A percentile compares a stretch with the other conserved stretches of the same genome.
These are phyloP conservation scores for Verticillium zaregamsianum DNA, from an alignment of 2,329 filamentous ascomycete genomes.

Conservation along the genomic window DNA sequence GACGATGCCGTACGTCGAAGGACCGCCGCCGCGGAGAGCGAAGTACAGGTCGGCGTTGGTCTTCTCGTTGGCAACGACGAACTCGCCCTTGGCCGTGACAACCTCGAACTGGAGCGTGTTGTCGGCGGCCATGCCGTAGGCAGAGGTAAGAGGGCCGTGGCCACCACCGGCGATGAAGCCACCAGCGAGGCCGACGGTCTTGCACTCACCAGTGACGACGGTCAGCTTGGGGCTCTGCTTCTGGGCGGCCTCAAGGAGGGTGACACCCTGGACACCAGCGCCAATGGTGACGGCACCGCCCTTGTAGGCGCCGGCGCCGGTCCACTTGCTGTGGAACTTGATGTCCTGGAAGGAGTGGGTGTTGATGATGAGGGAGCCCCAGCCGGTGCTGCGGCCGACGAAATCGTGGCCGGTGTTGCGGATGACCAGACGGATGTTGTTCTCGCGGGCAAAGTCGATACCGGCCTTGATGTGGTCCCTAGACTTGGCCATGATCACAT, in stretches of 20 bases:
- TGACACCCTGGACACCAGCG: conserved; percentile 45
- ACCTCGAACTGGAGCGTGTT: conserved; percentile 42
- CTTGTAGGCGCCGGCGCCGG: conserved; percentile 32
- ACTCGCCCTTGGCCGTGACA: conserved; percentile 38
- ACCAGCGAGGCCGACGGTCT: conserved; percentile 55
- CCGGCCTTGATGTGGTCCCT: conserved; percentile 22
- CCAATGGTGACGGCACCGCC: conserved; percentile 50
- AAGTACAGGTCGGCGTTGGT: conserved; percentile 52
- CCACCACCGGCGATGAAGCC: conserved; percentile 58
- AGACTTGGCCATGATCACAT: conserved; percentile 20
- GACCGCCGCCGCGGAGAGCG: conserved; percentile 51
- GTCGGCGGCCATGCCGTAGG: conserved; percentile 41
- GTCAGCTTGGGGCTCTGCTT: conserved; percentile 31
- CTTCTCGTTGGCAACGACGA: conserved; percentile 37
- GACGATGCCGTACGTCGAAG: conserved; percentile 48
- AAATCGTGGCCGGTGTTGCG: conserved; percentile 56
- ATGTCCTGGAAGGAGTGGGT: conserved; percentile 49
- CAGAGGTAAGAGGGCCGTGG: conserved; percentile 41
- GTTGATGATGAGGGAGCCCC: conserved; percentile 53
- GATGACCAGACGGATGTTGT: conserved; percentile 49
- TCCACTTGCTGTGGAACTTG: conserved; percentile 32
- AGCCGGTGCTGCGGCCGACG: conserved; percentile 58
- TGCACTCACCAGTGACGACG: conserved; percentile 50
- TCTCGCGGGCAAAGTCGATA: conserved; percentile 21
- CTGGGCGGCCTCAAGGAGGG: conserved; percentile 37